These are phyloP conservation scores for Solidago caesia DNA, from an alignment of 129 eudicot genomes.

Conservation along the genomic window DNA sequence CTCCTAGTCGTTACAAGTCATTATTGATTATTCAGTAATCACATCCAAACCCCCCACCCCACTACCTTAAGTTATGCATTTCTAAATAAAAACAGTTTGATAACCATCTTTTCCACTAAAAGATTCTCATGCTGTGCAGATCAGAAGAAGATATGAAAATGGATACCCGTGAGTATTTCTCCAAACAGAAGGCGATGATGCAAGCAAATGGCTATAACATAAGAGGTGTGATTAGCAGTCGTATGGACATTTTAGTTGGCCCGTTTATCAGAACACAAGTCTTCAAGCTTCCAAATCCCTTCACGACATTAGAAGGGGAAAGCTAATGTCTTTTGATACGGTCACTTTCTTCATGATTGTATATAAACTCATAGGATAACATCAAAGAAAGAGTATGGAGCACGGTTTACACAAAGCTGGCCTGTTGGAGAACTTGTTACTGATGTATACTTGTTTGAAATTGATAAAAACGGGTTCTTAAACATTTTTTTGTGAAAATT, in stretches of 20 bases:
- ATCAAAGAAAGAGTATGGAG: not conserved
- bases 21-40: no score
- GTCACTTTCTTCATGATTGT: slow-evolving; percentile 10
- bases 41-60: no score
- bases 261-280: slow-evolving; percentile 16
- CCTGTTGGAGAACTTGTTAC: not conserved
- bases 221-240: slow-evolving; percentile 46
- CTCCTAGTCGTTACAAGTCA: no score
- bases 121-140: slow-evolving; percentile 27
- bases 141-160: slow-evolving; percentile 41
- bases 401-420: not conserved
- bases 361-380: slow-evolving; percentile 6
- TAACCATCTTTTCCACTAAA: not conserved
- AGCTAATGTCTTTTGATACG: not conserved
- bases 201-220: slow-evolving; percentile 35
- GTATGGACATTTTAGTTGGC: slow-evolving; percentile 41
- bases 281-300: slow-evolving; percentile 50
- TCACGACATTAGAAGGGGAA: slow-evolving; percentile 10
- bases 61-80: no score
- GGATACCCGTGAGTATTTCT: slow-evolving; percentile 33
- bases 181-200: slow-evolving; percentile 30
- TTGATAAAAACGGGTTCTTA: not conserved
- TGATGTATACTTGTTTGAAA: not conserved
- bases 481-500: not conserved
- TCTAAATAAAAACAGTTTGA: no score